Evolutionary conservation across 345 rosid species (phyloP).

Genomic region (Aquilaria malaccensis): DNA sequence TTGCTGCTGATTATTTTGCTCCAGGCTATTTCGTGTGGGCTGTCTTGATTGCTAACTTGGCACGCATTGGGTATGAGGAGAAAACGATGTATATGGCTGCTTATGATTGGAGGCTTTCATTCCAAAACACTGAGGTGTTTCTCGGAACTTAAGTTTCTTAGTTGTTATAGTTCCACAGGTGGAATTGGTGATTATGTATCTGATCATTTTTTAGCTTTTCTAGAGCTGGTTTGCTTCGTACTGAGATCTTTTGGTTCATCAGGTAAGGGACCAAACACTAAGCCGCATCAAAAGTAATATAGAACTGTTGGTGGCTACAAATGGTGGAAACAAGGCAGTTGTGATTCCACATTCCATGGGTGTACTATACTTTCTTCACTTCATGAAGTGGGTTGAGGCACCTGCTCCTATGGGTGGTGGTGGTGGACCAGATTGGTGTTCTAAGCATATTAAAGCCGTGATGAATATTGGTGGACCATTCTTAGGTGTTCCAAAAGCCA

Average conservation of each 20-base stretch:
- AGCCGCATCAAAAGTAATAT: conserved; percentile 79
- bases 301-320: conserved; percentile 81
- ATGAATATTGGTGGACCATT: conserved; percentile 93
- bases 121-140: conserved; percentile 89
- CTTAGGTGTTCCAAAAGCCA: conserved; percentile 91
- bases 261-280: conserved; percentile 86
- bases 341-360: conserved; percentile 99
- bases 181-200: not conserved
- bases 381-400: conserved; percentile 99
- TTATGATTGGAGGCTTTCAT: conserved; percentile 94
- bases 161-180: not conserved
- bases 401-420: conserved; percentile 99
- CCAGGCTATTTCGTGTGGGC: conserved; percentile 99
- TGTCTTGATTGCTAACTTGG: conserved; percentile 88
- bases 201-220: not conserved
- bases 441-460: conserved; percentile 89
- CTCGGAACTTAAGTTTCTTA: conserved; percentile 10
- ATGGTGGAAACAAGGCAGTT: conserved; percentile 77
- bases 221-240: conserved; percentile 4
- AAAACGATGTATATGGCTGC: conserved; percentile 97
- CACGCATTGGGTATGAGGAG: conserved; percentile 92
- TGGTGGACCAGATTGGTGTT: conserved; percentile 92
- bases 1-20: conserved; percentile 96
- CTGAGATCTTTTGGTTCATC: conserved; percentile 16
- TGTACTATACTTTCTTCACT: conserved; percentile 80